Conservation (phyloP, 192 early-diverging fungal genomes). For the Gigaspora rosea region DNA sequence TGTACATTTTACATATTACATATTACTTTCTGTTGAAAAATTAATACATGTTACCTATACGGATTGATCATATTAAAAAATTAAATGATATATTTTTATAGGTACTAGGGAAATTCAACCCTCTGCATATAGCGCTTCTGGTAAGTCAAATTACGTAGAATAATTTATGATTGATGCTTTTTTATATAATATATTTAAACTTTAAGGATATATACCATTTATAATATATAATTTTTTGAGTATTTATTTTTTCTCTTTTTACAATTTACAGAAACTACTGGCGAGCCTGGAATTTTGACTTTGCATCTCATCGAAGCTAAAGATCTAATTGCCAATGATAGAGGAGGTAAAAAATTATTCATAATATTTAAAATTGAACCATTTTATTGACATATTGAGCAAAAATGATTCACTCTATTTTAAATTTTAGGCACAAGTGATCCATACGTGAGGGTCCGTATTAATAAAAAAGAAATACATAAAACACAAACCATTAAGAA, state of each 20-base stretch:
- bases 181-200: too few species aligned
- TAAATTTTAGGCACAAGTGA: constrained; percentile 63
- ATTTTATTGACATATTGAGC: constrained; percentile 8
- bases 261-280: constrained; percentile 12
- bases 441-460: constrained; percentile 65
- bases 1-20: neutral
- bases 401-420: constrained; percentile 4
- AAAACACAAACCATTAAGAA: constrained; percentile 76
- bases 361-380: neutral
- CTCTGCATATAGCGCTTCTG: too few species aligned
- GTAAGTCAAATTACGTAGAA: too few species aligned
- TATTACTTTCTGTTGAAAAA: too few species aligned
- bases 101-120: too few species aligned
- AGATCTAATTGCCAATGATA: constrained; percentile 50
- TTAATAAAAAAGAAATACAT: constrained; percentile 60
- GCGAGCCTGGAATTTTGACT: constrained; percentile 42
- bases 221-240: neutral
- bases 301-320: constrained; percentile 50
- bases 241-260: neutral
- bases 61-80: too few species aligned
- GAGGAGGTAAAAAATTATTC: constrained; percentile 34
- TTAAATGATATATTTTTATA: too few species aligned
- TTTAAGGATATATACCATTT: too few species aligned
- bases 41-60: too few species aligned
- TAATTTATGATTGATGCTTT: too few species aligned